Evolutionary conservation across 2,329 filamentous ascomycete species (phyloP).

Genomic region (Colletotrichum falcatum): DNA sequence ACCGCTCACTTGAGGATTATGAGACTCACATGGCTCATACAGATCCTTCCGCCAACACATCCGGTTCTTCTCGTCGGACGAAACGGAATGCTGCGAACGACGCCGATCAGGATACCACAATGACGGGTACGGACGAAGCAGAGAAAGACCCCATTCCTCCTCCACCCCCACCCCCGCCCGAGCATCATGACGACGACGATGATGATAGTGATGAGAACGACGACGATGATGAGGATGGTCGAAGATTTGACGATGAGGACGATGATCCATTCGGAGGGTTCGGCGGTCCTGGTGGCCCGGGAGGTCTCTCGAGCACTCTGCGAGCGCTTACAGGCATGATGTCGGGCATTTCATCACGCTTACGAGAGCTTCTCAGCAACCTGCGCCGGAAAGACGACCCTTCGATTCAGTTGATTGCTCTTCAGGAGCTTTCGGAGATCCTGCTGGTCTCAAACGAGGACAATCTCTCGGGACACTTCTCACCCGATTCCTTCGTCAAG

Average conservation of each 20-base stretch:
- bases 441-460: slow-evolving; percentile 96
- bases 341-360: slow-evolving; percentile 81
- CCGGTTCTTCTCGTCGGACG: slow-evolving; percentile 59
- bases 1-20: background rate
- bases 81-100: slow-evolving; percentile 64
- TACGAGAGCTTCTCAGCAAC: slow-evolving; percentile 81
- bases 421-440: slow-evolving; percentile 94
- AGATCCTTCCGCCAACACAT: slow-evolving; percentile 53
- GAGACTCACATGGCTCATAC: slow-evolving; percentile 10
- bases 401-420: slow-evolving; percentile 88
- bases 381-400: slow-evolving; percentile 87
- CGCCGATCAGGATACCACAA: slow-evolving; percentile 74
- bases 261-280: slow-evolving; percentile 75
- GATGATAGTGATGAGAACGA: slow-evolving; percentile 60
- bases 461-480: slow-evolving; percentile 94
- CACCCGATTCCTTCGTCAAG: slow-evolving; percentile 93
- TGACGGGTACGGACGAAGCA: slow-evolving; percentile 76
- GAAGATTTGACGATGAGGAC: slow-evolving; percentile 65
- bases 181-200: slow-evolving; percentile 51
- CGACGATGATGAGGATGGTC: slow-evolving; percentile 59
- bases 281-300: slow-evolving; percentile 71
- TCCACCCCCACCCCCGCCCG: slow-evolving; percentile 57
- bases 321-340: slow-evolving; percentile 93
- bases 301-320: slow-evolving; percentile 82
- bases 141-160: slow-evolving; percentile 56